Conservation (phyloP, 169 alveolate genomes). For the Plasmodium malariae region DNA sequence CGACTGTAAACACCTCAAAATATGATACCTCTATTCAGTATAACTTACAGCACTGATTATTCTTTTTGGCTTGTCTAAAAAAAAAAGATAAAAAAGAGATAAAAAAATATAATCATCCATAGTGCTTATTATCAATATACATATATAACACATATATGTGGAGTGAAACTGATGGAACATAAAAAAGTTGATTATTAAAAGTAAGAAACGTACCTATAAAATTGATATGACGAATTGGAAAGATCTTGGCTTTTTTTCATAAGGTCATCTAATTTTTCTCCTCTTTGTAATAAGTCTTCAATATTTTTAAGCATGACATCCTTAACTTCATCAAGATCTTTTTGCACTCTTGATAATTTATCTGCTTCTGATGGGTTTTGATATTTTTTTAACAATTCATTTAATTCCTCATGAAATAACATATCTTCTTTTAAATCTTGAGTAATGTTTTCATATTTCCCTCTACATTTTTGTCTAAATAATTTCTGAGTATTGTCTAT, state of each 20-base stretch:
- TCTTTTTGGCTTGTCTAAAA: conserved; percentile 92
- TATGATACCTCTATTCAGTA: conserved; percentile 70
- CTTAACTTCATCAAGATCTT: conserved; percentile 93
- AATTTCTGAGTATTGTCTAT: conserved; percentile 75
- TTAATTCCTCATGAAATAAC: conserved; percentile 85
- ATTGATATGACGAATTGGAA: conserved; percentile 84
- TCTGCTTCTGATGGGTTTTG: conserved; percentile 96
- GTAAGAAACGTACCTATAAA: conserved; percentile 23
- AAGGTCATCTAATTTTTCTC: conserved; percentile 94
- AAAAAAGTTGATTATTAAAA: neutral
- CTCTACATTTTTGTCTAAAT: conserved; percentile 35
- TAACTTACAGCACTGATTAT: conserved; percentile 92
- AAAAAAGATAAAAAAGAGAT: too few species aligned
- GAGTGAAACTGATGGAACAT: neutral
- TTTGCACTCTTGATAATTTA: conserved; percentile 91
- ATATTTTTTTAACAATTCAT: conserved; percentile 88
- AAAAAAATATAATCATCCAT: too few species aligned
- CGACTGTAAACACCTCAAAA: too few species aligned
- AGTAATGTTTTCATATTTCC: conserved; percentile 20
- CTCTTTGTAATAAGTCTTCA: conserved; percentile 93
- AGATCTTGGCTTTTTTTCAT: conserved; percentile 94
- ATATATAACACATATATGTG: neutral
- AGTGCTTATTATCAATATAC: neutral
- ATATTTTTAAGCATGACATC: conserved; percentile 86
- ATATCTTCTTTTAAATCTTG: conserved; percentile 83